phyloP scores from a whole-genome alignment of 2,329 filamentous ascomycete species.

The Thielaviopsis cerberus region DNA sequence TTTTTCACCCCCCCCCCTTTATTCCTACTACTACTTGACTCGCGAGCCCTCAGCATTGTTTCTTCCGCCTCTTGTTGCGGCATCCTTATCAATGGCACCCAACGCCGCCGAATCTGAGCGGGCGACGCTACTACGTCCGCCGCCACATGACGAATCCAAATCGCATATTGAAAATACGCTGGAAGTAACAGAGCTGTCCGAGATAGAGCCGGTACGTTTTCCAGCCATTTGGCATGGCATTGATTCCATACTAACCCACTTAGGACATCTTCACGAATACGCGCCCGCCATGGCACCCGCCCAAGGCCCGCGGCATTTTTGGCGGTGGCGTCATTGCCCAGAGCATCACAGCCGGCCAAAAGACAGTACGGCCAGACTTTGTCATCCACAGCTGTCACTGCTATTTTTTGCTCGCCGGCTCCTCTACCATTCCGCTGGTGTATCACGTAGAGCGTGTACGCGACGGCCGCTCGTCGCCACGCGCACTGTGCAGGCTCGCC shows the following conservation, averaged over 20 bases:
- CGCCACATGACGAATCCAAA: constrained; percentile 51
- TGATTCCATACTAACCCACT: neutral
- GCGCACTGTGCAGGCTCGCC: constrained; percentile 84
- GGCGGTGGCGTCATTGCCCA: constrained; percentile 88
- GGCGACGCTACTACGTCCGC: constrained; percentile 42
- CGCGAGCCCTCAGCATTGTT: neutral
- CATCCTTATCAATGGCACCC: neutral
- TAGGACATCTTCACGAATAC: constrained; percentile 91
- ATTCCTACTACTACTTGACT: neutral
- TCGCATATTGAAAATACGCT: constrained; percentile 77
- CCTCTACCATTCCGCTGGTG: constrained; percentile 65
- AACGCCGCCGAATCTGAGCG: constrained; percentile 16
- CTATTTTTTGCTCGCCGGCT: constrained; percentile 90
- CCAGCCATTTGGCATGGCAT: neutral
- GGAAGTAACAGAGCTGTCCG: constrained; percentile 61
- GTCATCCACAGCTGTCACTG: constrained; percentile 93
- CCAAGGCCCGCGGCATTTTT: constrained; percentile 80
- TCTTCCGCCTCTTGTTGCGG: neutral
- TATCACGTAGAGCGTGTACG: constrained; percentile 92
- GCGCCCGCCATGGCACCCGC: constrained; percentile 76
- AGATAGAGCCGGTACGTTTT: constrained; percentile 50
- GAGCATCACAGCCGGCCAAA: constrained; percentile 70
- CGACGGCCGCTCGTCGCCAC: constrained; percentile 74
- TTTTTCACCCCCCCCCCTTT: neutral
- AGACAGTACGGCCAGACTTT: constrained; percentile 66